These are phyloP conservation scores for Rhodotorula paludigena DNA, from an alignment of 768 basidiomycete genomes.

Conservation along the genomic window DNA sequence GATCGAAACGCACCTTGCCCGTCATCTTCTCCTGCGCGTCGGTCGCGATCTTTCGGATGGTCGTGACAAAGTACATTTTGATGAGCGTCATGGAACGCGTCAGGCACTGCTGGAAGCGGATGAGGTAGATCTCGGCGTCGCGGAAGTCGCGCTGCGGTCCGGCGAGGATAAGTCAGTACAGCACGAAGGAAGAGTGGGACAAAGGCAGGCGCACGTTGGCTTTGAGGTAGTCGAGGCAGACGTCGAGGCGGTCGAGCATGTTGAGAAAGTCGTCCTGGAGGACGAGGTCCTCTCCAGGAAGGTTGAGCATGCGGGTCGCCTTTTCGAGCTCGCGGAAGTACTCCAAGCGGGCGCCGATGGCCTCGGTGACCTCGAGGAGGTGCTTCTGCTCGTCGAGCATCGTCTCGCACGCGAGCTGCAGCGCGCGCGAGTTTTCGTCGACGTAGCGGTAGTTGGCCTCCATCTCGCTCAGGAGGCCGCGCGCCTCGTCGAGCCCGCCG, in stretches of 20 bases:
- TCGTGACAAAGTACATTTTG: slow-evolving; percentile 91
- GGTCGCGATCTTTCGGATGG: slow-evolving; percentile 67
- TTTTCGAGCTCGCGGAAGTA: slow-evolving; percentile 93
- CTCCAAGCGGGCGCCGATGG: slow-evolving; percentile 71
- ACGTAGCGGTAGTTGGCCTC: slow-evolving; percentile 77
- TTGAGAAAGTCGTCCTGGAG: slow-evolving; percentile 85
- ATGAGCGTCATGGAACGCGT: slow-evolving; percentile 96
- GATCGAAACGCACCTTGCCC: slow-evolving; percentile 71
- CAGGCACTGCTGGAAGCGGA: slow-evolving; percentile 97
- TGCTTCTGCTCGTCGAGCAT: slow-evolving; percentile 83
- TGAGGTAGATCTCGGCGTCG: slow-evolving; percentile 88
- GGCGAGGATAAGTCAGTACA: not conserved
- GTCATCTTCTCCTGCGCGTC: slow-evolving; percentile 71
- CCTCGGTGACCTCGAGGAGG: slow-evolving; percentile 71
- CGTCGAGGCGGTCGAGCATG: slow-evolving; percentile 92
- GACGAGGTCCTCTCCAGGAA: slow-evolving; percentile 86
- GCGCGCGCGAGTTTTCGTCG: slow-evolving; percentile 82
- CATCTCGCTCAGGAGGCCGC: slow-evolving; percentile 72
- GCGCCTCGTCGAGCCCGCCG: slow-evolving; percentile 67
- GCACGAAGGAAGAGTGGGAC: not conserved
- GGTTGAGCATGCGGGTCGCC: slow-evolving; percentile 87
- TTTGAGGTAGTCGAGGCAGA: slow-evolving; percentile 85
- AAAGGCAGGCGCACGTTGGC: slow-evolving; percentile 61
- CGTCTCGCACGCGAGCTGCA: slow-evolving; percentile 86
- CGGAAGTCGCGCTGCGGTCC: slow-evolving; percentile 69